Evolutionary conservation across 305 asterid genomes (phyloP).

Genomic region (Salvia sclarea): DNA sequence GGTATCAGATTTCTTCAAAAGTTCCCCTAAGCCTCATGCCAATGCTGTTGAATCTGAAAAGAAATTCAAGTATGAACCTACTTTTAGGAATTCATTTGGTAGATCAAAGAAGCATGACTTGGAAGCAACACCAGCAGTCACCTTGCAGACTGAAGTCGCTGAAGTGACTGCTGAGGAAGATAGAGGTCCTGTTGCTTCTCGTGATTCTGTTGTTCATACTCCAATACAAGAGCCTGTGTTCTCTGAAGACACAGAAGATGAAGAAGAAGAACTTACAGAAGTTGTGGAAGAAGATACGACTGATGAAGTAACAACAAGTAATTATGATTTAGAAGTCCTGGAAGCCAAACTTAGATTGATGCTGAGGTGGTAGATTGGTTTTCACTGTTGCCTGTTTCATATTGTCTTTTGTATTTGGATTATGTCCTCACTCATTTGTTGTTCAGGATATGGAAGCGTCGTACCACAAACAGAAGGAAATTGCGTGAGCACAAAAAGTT

Average conservation of each 20-base stretch:
- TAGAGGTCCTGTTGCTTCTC: slow-evolving; percentile 32
- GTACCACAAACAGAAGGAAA: slow-evolving; percentile 60
- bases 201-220: slow-evolving; percentile 44
- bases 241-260: slow-evolving; percentile 50
- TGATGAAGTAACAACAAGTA: slow-evolving; percentile 48
- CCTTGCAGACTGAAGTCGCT: slow-evolving; percentile 36
- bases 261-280: slow-evolving; percentile 47
- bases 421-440: slow-evolving; percentile 33
- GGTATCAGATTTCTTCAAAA: slow-evolving; percentile 41
- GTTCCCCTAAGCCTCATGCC: slow-evolving; percentile 41
- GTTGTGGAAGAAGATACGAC: slow-evolving; percentile 48
- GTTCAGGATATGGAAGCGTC: slow-evolving; percentile 89
- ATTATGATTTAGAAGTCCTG: slow-evolving; percentile 64
- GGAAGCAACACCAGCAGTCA: slow-evolving; percentile 40
- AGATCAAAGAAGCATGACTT: slow-evolving; percentile 39
- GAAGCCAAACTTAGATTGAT: slow-evolving; percentile 85
- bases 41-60: slow-evolving; percentile 43
- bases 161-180: slow-evolving; percentile 45
- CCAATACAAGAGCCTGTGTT: slow-evolving; percentile 41
- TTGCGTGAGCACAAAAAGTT: slow-evolving; percentile 68
- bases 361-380: slow-evolving; percentile 57
- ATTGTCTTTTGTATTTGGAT: slow-evolving; percentile 28
- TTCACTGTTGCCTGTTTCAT: slow-evolving; percentile 18
- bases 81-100: slow-evolving; percentile 57
- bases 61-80: slow-evolving; percentile 41